A percentile compares a stretch with the other conserved stretches of the same genome.
Evolutionary conservation across 495 filamentous ascomycete genomes (phyloP).

Genomic region (Pyrenopolyporus hunteri): DNA sequence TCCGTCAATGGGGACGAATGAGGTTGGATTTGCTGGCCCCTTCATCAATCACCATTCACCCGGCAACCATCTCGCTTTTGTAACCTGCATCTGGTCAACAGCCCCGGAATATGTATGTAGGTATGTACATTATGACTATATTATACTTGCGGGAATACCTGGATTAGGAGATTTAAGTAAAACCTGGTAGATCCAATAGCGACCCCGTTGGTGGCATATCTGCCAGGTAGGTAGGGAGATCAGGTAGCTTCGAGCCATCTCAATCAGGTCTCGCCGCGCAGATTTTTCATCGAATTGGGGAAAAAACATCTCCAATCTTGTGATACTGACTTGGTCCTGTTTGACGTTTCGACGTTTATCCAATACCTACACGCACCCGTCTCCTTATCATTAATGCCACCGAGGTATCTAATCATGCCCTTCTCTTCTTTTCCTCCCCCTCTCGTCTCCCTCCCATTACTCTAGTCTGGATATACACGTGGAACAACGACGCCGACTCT

Average conservation of each 20-base stretch:
- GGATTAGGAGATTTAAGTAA: not conserved
- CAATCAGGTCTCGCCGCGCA: constrained; percentile 10
- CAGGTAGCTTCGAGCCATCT: not conserved
- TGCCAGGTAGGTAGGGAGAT: constrained; percentile 5
- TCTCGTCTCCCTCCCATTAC: not conserved
- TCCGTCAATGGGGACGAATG: constrained; percentile 19
- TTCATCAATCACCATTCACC: constrained; percentile 34
- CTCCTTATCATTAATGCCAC: not conserved
- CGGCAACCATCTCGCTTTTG: constrained; percentile 32
- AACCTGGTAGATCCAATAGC: not conserved
- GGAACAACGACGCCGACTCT: not conserved
- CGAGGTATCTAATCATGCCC: no score
- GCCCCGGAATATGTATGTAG: not conserved
- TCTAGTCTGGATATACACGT: not conserved
- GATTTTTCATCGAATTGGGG: constrained; percentile 29
- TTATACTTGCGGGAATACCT: not conserved
- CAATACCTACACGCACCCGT: not conserved
- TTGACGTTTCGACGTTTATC: constrained; percentile 15
- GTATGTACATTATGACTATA: no score
- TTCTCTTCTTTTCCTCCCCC: not conserved
- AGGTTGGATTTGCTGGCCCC: constrained; percentile 20
- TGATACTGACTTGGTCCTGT: constrained; percentile 15
- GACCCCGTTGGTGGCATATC: not conserved
- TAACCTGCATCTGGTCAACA: constrained; percentile 3
- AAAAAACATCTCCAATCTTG: constrained; percentile 25